Evolutionary conservation across 1,284 basidiomycete species (phyloP), one percentile per base, ranked within the genome.

Genomic region (Meira nashicola): DNA sequence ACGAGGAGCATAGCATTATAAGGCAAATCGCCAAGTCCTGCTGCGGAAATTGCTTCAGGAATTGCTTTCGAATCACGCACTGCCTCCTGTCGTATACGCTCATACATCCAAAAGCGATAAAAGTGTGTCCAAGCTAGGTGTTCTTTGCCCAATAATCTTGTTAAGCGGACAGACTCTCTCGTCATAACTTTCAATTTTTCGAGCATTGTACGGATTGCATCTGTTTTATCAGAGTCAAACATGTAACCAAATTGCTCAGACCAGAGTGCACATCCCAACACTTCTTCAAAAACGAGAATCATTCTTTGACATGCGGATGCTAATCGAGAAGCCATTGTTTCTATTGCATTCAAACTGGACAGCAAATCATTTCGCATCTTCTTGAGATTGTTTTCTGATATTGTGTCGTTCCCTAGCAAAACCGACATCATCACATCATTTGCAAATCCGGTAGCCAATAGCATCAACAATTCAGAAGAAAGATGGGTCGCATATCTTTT

Each of bases 71-170:
- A 19, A 37, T 39, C 50, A 2, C 39, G 4, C 17, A 53, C 37
- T 25, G 50, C 50, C 15, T 53, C 50, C 23, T 53, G 50, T 8
- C 50, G 37, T 17, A 33, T 25, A 14, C 50, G 17, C 23, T 53
- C 50, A 41, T 53, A 53, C 50, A 33, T 53, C 50, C 50, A 53
- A 7, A 17, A 53, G 4, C 37, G 23, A 25, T 53, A 41, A 19
- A 53, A 41, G 38, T 53, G 38, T 21, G 38, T 19, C 50, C 50
- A 53, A 33, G 17, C 23, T 23, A 17, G 40, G 12, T 14, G 17
- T 15, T 53, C 50, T 41, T 53, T n/a, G 17, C 37, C 17, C 11
- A 53, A 8, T 19, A 33, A 17, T 17, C 46, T n/a, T 48, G 25
- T 15, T 17, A 48, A 5, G 3, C 14, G 17, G 12, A 48, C 7